Base-by-base conservation (phyloP, 352 stramenopile genomes). In the Phytophthora fragariaefolia region DNA sequence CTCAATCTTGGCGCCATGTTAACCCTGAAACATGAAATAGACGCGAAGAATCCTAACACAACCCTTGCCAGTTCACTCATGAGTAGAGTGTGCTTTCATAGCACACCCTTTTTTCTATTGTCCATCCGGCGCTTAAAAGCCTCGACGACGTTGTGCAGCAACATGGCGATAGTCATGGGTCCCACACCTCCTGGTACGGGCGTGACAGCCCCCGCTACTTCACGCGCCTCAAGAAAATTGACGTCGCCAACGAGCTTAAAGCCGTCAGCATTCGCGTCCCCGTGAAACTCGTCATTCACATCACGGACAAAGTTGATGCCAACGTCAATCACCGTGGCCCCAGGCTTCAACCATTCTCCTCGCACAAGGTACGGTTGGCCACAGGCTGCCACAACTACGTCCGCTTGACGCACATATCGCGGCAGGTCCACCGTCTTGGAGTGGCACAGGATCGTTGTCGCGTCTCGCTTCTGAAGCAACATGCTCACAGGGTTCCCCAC, bases 221-320 rank as follows among this genome's bases (percentile, higher is more conserved):
- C 67, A 46, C 73, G 80, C 4, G 83, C 97, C 45, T 90, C 88
- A 6, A 76, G 75, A 62, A 96, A 99, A 69, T 98, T 74, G 6
- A 99, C 97, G 74, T 99, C 98, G 13, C 98, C 98, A 28, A 99
- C 97, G 13, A 99, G 86, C 63, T 97, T 96, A 78, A 99, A 99
- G 22, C 97, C 96, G 52, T 96, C 83, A 15, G 59, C 60, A 45
- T 88, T 93, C 27, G 66, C 55, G 22, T 73, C 45, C 6, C 82
- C 82, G 62, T 93, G 79, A 50, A 83, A 93, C n/a, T 74, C 62
- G 0, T 66, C 55, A 18, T 68, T 60, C 3, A 76, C 42, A 36
- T 94, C 86, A 10, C 96, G 87, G 3, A 99, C 92, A 63, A 95
- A 98, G 70, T 99, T 99, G 74, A 99, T 99, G 7, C 98, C 98